Base-by-base conservation (phyloP, 306 rosid species). In the Carpinus viminea region DNA sequence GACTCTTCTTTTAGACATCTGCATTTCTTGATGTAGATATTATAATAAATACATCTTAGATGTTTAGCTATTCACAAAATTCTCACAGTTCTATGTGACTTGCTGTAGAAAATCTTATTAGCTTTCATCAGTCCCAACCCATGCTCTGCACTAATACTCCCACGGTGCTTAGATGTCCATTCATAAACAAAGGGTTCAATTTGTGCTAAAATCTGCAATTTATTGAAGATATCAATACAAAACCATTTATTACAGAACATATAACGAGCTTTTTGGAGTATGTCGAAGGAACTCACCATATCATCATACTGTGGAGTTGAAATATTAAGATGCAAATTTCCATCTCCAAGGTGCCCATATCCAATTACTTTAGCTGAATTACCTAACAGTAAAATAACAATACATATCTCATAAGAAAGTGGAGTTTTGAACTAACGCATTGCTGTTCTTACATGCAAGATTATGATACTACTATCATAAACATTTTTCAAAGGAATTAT, bases 91-190 rank as follows among this genome's bases (percentile, higher is more conserved):
- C 81, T 88, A 16, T n/a, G 78, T 34, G 94, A 85, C 84, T 94
- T 87, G 92, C 92, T 91, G 84, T 94, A 94, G 80, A 82, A 87
- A 78, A 94, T 94, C 81, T 91, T 48, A 48, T 88, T 88, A 55
- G 98, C 97, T 88, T 94, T 94, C 97, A 94, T 92, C 79, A 92
- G 79, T 83, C 98, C 98, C 48, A 94, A 70, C 62, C 98, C 98
- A 72, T 94, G 98, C 78, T 92, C 98, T 4, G 98, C 97, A 24
- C 98, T 92, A 65, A 94, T 91, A 81, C 98, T 94, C 45, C 98
- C 98, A 12, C 72, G 82, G 71, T 89, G 95, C 75, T 84, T 87
- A 43, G 97, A 91, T 46, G 97, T 94, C 98, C 98, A 94, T 83
- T 92, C 97, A 53, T 94, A 94, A 74, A 94, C 97, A 82, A 87